Evolutionary conservation across 2,329 filamentous ascomycete species (phyloP), one percentile per base, ranked within the genome.

Genomic region (Mollisia scopiformis): DNA sequence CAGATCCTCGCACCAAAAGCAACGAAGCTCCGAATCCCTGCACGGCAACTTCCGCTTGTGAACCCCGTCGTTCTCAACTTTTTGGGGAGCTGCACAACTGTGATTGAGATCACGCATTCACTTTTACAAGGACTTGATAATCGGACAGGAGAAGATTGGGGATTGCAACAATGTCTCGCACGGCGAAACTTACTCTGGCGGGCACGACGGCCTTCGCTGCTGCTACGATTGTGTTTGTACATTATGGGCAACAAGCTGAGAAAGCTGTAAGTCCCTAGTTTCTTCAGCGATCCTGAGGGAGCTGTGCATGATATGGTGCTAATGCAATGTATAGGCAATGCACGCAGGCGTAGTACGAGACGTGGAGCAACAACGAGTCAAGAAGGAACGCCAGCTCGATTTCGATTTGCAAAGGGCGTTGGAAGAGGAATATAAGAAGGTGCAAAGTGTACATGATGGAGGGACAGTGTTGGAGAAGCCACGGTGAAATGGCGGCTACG

Each of bases 261-360:
- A 88, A 91, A 82, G 84, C 86, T 66, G 94, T 97, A 81, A 62
- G 87, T 79, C 33, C 25, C 25, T 37, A 23, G 41, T n/a, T n/a
- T n/a, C n/a, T n/a, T n/a, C n/a, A n/a, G n/a, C n/a, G 19, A 28
- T 54, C 13, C 8, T 8, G 16, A 11, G 33, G 16, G 39, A 41
- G 11, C 41, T 46, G 21, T 46, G 21, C 21, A 46, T 47, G 2
- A 13, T 16, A 3, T 3, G 2, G 8, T 47, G 43, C 43, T 47
- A 47, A 35, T 46, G n/a, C 39, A 51, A 27, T 31, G 25, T 58
- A 53, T 46, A 94, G 95, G 91, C 92, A 59, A 99, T 99, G 95
- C 95, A 99, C 73, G 86, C 90, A 68, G 95, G 95, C 47, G 95
- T 99, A 43, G 81, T 98, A 66, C 91, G 94, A 66, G 95, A 99